Evolutionary conservation across 2,329 filamentous ascomycete genomes (phyloP).

Genomic region (Penicillium sp.): DNA sequence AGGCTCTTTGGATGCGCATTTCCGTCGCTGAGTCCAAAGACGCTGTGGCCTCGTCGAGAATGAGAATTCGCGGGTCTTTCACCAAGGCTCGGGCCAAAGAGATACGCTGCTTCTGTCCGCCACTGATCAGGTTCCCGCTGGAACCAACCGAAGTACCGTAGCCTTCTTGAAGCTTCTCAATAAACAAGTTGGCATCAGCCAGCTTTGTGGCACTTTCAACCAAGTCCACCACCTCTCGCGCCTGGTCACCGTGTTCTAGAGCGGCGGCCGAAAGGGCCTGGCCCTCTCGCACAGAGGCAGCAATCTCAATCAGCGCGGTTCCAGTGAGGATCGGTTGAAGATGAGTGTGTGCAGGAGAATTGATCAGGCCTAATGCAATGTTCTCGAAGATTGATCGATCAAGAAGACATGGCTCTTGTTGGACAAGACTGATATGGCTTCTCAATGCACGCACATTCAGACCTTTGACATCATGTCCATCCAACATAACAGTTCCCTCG

Average conservation of each 20-base stretch:
- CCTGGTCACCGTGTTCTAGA: slow-evolving; percentile 41
- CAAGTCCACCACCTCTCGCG: slow-evolving; percentile 49
- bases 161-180: slow-evolving; percentile 36
- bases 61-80: slow-evolving; percentile 65
- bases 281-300: slow-evolving; percentile 43
- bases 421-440: slow-evolving; percentile 12
- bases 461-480: slow-evolving; percentile 57
- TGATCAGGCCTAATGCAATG: slow-evolving; percentile 11
- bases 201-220: slow-evolving; percentile 46
- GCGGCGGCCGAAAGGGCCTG: slow-evolving; percentile 46
- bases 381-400: slow-evolving; percentile 14
- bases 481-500: slow-evolving; percentile 61
- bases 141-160: slow-evolving; percentile 72
- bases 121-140: slow-evolving; percentile 67
- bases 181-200: slow-evolving; percentile 54
- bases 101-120: slow-evolving; percentile 77
- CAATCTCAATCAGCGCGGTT: slow-evolving; percentile 47
- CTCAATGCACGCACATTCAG: slow-evolving; percentile 47
- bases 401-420: slow-evolving; percentile 12
- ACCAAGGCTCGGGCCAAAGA: slow-evolving; percentile 75
- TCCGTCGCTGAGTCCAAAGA: slow-evolving; percentile 50
- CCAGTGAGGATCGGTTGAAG: slow-evolving; percentile 41
- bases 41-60: slow-evolving; percentile 77
- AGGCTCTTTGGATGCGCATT: slow-evolving; percentile 8
- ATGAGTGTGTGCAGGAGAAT: slow-evolving; percentile 18